These are phyloP conservation scores for Kwoniella dejecticola DNA, from an alignment of 768 basidiomycete genomes.

Conservation along the genomic window DNA sequence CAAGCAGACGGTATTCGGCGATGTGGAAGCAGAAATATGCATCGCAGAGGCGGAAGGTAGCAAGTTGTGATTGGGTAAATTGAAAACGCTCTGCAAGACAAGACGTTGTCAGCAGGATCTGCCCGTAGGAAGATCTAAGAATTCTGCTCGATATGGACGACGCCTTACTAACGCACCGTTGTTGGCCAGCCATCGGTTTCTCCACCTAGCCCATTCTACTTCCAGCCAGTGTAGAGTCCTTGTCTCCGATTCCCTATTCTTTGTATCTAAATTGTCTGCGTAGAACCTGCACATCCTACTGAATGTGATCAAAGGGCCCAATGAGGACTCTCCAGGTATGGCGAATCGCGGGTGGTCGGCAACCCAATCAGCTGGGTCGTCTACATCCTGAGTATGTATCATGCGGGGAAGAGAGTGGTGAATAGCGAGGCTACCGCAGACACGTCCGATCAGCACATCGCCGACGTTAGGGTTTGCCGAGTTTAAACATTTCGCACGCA, in stretches of 20 bases:
- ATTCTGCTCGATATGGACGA: no score
- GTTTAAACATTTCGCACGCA: background rate
- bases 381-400: constrained; percentile 12
- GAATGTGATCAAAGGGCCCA: constrained; percentile 12
- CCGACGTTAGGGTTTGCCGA: no score
- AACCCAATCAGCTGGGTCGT: constrained; percentile 18
- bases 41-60: constrained; percentile 12
- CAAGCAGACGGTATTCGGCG: constrained; percentile 15
- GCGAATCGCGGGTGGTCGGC: constrained; percentile 13
- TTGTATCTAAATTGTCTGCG: constrained; percentile 9
- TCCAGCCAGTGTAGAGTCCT: constrained; percentile 11
- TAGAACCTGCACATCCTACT: constrained; percentile 19
- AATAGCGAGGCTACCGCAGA: constrained; percentile 13
- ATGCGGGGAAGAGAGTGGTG: constrained; percentile 20
- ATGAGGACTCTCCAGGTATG: constrained; percentile 12
- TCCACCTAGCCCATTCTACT: constrained; percentile 16
- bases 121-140: no score
- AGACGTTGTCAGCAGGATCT: no score
- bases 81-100: background rate
- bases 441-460: background rate
- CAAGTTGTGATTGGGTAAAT: constrained; percentile 5
- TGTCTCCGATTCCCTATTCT: constrained; percentile 1
- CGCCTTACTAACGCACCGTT: constrained; percentile 2
- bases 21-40: constrained; percentile 21
- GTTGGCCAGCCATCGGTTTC: constrained; percentile 7